A percentile compares a stretch with the other conserved stretches of the same genome.
phyloP scores from a whole-genome alignment of 2,329 filamentous ascomycete species.

The Penicillium sp. region DNA sequence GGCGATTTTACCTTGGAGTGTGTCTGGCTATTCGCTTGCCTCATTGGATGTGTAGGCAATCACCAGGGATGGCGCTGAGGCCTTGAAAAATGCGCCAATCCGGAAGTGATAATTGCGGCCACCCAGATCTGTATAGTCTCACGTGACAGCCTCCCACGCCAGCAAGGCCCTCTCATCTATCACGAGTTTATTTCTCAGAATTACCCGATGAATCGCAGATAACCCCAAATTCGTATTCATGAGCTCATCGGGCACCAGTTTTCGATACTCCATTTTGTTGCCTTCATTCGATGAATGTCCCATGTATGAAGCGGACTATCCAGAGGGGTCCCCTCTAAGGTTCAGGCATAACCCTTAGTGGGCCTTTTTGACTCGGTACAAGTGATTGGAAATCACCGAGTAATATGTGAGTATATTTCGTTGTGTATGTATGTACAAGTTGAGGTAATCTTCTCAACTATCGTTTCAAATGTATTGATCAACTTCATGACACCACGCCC shows the following conservation, averaged over 20 bases:
- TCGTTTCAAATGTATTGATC: not conserved
- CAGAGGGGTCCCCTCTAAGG: too few species aligned
- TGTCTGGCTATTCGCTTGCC: not conserved
- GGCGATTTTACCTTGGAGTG: not conserved
- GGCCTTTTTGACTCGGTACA: too few species aligned
- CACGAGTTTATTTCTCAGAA: too few species aligned
- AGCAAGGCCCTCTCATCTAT: not conserved
- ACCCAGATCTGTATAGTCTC: conserved; percentile 36
- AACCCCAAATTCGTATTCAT: too few species aligned
- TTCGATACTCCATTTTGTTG: not conserved
- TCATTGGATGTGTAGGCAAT: not conserved
- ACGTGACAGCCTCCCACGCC: conserved; percentile 28
- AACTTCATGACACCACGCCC: conserved; percentile 62
- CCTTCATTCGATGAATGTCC: not conserved
- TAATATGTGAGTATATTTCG: too few species aligned
- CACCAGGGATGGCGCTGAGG: not conserved
- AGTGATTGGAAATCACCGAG: too few species aligned
- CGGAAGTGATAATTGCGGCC: conserved; percentile 3
- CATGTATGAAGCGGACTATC: not conserved
- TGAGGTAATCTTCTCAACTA: not conserved
- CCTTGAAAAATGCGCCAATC: not conserved
- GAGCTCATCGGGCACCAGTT: too few species aligned
- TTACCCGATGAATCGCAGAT: too few species aligned
- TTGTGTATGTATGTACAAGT: not conserved
- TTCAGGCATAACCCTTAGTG: too few species aligned